Evolutionary conservation across 2,329 filamentous ascomycete genomes (phyloP).

Genomic region (Calonectria montana): DNA sequence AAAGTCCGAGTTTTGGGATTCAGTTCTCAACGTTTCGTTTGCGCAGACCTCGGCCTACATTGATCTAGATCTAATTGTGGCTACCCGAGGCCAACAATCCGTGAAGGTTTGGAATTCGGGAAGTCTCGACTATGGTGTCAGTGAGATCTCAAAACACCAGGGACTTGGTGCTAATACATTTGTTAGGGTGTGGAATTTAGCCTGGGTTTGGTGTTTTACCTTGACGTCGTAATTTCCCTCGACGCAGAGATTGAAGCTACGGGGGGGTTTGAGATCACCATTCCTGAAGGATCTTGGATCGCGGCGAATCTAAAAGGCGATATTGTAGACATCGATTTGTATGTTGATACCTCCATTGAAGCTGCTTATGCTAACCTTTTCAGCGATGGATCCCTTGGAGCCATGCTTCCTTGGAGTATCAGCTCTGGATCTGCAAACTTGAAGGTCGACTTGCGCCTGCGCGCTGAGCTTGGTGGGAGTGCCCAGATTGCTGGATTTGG

Average conservation of each 20-base stretch:
- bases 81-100: too few species aligned
- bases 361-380: background rate
- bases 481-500: too few species aligned
- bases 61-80: too few species aligned
- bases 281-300: background rate
- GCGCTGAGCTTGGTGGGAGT: too few species aligned
- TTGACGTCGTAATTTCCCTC: background rate
- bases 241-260: background rate
- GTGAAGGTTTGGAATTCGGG: background rate
- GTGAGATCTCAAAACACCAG: background rate
- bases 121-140: background rate
- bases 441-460: too few species aligned
- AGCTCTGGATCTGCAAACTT: too few species aligned
- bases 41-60: too few species aligned
- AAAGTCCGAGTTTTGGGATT: too few species aligned
- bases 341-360: background rate
- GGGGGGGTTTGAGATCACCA: background rate
- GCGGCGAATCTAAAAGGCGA: background rate
- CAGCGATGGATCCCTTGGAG: background rate
- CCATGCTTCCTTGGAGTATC: too few species aligned
- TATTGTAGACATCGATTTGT: background rate
- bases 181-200: background rate
- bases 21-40: too few species aligned
- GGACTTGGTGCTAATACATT: background rate
- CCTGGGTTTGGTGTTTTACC: background rate